Conservation (phyloP, 1,284 basidiomycete species). For the Mycena citricolor region DNA sequence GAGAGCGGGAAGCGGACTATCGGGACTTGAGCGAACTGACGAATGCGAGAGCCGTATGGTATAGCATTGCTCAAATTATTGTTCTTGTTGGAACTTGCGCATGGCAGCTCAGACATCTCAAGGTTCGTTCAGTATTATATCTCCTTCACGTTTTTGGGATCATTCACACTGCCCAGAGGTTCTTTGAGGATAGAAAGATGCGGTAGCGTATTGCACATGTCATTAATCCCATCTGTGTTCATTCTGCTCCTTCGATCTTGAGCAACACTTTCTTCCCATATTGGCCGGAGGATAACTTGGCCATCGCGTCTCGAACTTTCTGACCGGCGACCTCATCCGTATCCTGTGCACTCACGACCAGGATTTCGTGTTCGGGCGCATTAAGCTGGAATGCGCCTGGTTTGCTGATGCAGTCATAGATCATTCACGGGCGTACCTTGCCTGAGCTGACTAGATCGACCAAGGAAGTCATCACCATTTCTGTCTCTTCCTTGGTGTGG, state of each 20-base stretch:
- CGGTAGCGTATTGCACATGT: slow-evolving; percentile 39
- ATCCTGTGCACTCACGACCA: slow-evolving; percentile 48
- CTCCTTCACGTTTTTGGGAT: slow-evolving; percentile 5
- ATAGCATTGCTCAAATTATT: slow-evolving; percentile 84
- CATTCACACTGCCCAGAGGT: slow-evolving; percentile 51
- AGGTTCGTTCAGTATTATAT: slow-evolving; percentile 49
- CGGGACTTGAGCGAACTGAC: slow-evolving; percentile 86
- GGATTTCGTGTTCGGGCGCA: slow-evolving; percentile 66
- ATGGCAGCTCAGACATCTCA: slow-evolving; percentile 94
- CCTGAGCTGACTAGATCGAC: slow-evolving; percentile 51
- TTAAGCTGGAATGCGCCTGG: slow-evolving; percentile 45
- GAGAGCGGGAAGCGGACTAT: slow-evolving; percentile 93
- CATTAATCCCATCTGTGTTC: slow-evolving; percentile 12
- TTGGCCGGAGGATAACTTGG: slow-evolving; percentile 49
- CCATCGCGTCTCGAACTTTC: slow-evolving; percentile 49
- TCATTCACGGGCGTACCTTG: slow-evolving; percentile 43
- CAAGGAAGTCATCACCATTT: slow-evolving; percentile 53
- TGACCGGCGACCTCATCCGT: slow-evolving; percentile 54
- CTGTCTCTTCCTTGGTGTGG: slow-evolving; percentile 39
- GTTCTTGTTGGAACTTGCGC: slow-evolving; percentile 83
- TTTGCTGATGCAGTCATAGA: background rate
- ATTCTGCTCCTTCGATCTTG: slow-evolving; percentile 41
- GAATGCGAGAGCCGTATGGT: slow-evolving; percentile 91
- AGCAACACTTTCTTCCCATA: slow-evolving; percentile 74
- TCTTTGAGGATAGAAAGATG: slow-evolving; percentile 90